Percentiles rank a stretch among this genome's conserved stretches.
phyloP scores from a whole-genome alignment of 2,329 filamentous ascomycete genomes.

The Fusarium mangiferae region DNA sequence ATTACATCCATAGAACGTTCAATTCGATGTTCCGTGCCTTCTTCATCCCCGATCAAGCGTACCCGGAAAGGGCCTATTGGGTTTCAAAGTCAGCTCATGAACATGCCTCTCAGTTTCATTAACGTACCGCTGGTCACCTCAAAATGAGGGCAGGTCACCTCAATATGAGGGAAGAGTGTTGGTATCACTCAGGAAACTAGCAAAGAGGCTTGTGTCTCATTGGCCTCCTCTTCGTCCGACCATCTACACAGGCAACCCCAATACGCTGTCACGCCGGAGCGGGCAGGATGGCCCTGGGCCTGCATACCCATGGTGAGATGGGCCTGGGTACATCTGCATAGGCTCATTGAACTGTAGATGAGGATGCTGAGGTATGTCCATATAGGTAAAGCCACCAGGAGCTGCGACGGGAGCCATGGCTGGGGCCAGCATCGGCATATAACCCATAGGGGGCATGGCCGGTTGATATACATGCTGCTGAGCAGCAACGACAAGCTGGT shows the following conservation, averaged over 20 bases:
- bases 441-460: neutral
- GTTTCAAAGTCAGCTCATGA: neutral
- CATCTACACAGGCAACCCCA: neutral
- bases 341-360: neutral
- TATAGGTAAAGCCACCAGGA: neutral
- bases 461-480: neutral
- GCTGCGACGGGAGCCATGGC: neutral
- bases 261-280: neutral
- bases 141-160: neutral
- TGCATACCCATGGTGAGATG: neutral
- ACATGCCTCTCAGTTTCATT: neutral
- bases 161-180: neutral
- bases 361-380: neutral
- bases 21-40: neutral
- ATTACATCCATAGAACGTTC: too few species aligned
- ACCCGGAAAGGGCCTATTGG: neutral
- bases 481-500: neutral
- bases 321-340: neutral
- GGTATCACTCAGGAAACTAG: neutral
- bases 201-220: neutral
- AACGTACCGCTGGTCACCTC: neutral
- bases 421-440: neutral
- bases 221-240: neutral
- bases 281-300: neutral
- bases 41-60: neutral